These are phyloP conservation scores for Lipomyces oligophaga DNA, from an alignment of 805 yeast species.

Conservation along the genomic window DNA sequence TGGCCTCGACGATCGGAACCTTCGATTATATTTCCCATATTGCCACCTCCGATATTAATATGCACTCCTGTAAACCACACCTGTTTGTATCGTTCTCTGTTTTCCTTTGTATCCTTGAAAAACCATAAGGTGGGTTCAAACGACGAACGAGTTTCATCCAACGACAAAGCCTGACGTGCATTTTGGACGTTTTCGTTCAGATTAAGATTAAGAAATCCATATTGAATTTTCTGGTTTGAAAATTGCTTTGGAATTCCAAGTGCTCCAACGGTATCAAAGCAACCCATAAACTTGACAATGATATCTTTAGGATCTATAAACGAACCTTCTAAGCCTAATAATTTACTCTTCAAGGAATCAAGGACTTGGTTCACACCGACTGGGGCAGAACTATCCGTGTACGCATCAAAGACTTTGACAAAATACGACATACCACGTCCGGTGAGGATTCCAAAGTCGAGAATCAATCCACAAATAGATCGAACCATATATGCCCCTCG, in stretches of 20 bases:
- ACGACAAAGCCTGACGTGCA: slow-evolving; percentile 23
- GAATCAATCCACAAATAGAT: slow-evolving; percentile 14
- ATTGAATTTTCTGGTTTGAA: not conserved
- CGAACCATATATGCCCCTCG: slow-evolving; percentile 22
- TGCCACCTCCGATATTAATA: slow-evolving; percentile 22
- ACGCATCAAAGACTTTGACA: slow-evolving; percentile 10
- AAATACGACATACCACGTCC: slow-evolving; percentile 18
- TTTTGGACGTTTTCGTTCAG: slow-evolving; percentile 11
- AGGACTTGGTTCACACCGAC: not conserved
- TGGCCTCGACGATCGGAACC: slow-evolving; percentile 1
- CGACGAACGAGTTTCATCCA: slow-evolving; percentile 16
- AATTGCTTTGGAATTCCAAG: slow-evolving; percentile 18
- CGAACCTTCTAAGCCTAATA: not conserved
- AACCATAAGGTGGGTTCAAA: slow-evolving; percentile 23
- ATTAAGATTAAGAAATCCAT: slow-evolving; percentile 9
- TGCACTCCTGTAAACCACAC: slow-evolving; percentile 25
- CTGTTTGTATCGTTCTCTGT: slow-evolving; percentile 10
- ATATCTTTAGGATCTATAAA: slow-evolving; percentile 1
- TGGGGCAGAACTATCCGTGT: not conserved
- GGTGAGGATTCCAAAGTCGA: slow-evolving; percentile 14
- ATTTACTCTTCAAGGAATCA: not conserved
- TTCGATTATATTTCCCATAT: not conserved
- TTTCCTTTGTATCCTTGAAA: not conserved
- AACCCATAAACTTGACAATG: slow-evolving; percentile 14
- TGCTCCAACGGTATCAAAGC: slow-evolving; percentile 28